Evolutionary conservation across 1,284 basidiomycete genomes (phyloP), one percentile per base, ranked within the genome.

Genomic region (Trametes polyzona): DNA sequence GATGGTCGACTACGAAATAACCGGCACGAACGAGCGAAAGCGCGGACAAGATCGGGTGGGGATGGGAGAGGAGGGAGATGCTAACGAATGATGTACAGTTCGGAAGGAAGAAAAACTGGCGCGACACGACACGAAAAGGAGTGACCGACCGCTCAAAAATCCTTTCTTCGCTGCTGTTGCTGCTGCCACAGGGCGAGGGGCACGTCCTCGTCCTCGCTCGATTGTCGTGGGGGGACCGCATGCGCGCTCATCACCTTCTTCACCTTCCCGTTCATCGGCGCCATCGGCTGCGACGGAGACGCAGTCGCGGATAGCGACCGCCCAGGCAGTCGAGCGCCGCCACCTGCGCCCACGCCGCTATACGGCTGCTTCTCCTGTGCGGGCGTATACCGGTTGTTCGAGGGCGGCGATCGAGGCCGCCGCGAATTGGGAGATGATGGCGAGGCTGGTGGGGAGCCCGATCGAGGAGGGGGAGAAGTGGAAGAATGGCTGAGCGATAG

Each of bases 151-250:
- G 50, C 27, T 59, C 48, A 59, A 24, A 43, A 60, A 54, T 64
- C 67, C 59, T 67, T 68, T 58, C 81, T 78, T 68, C 83, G 78
- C 66, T 87, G 84, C 66, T 87, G 87, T 66, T 87, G 87, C 68
- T 90, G 88, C 79, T 90, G 88, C 79, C 84, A 90, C 55, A 90
- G 71, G 19, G 90, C 88, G 36, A 92, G 75, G 26, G 89, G 89
- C 35, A 90, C 74, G 68, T 92, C 90, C 69, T 92, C 89, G 65
- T 91, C 89, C 65, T 87, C 86, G 33, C 78, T 77, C 44, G 63
- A 52, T 42, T 80, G 76, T 64, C 75, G 76, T 52, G 66, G 51
- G 5, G 78, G 72, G 35, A 75, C 76, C 10, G 85, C 88, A 68
- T 86, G 81, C n/a, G 83, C 85, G 65, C 87, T 90, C 52, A 74